phyloP scores from a whole-genome alignment of 306 rosid species.

The Alnus glutinosa region DNA sequence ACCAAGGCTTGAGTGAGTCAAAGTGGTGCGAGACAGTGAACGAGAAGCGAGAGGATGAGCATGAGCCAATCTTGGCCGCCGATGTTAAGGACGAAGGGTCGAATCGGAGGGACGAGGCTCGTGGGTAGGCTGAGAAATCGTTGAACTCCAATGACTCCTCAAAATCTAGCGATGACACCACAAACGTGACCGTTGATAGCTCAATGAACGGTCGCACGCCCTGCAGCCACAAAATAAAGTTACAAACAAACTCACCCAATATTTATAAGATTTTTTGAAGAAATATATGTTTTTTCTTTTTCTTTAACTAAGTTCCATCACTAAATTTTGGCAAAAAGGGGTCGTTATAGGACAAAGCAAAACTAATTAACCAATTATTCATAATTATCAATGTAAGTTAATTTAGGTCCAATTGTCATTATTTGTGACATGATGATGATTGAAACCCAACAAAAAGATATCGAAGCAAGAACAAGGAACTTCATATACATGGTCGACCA shows the following conservation, averaged over 20 bases:
- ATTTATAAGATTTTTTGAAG: no score
- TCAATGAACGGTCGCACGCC: slow-evolving; percentile 91
- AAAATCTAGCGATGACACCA: slow-evolving; percentile 79
- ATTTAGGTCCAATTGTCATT: not conserved
- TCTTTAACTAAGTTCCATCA: no score
- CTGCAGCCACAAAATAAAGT: slow-evolving; percentile 35
- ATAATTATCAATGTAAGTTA: no score
- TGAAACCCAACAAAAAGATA: not conserved
- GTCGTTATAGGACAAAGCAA: no score
- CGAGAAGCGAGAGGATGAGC: slow-evolving; percentile 92
- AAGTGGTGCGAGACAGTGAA: slow-evolving; percentile 88
- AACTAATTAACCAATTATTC: no score
- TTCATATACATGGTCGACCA: not conserved
- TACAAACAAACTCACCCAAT: not conserved
- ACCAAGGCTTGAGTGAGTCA: slow-evolving; percentile 95
- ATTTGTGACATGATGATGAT: not conserved
- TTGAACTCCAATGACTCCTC: slow-evolving; percentile 73
- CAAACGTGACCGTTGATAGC: slow-evolving; percentile 58
- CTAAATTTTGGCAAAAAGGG: no score
- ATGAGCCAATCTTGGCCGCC: slow-evolving; percentile 70
- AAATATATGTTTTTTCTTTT: no score
- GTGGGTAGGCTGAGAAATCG: slow-evolving; percentile 70
- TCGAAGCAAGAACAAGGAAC: not conserved
- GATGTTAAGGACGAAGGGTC: slow-evolving; percentile 56
- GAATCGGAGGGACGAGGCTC: slow-evolving; percentile 86